phyloP scores from a whole-genome alignment of 306 rosid species.

The Glycyrrhiza uralensis region DNA sequence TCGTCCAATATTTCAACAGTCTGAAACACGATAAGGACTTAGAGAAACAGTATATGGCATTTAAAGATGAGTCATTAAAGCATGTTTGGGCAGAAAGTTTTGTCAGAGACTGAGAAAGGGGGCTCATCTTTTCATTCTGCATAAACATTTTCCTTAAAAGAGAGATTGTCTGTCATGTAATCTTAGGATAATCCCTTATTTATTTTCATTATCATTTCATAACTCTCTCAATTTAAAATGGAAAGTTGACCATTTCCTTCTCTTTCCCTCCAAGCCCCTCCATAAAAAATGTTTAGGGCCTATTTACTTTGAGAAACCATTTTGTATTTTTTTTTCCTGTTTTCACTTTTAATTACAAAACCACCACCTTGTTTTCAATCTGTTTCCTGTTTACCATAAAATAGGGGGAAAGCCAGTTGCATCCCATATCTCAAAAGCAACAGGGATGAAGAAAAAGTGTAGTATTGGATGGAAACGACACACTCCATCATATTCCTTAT shows the following conservation, averaged over 20 bases:
- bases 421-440: background rate
- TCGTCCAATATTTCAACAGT: constrained; percentile 65
- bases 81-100: background rate
- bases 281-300: background rate
- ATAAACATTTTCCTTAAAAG: background rate
- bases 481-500: background rate
- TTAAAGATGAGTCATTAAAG: background rate
- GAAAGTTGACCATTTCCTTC: background rate
- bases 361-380: too few species aligned
- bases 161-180: background rate
- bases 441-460: background rate
- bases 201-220: background rate
- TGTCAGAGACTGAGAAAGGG: background rate
- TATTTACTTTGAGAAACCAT: too few species aligned
- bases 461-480: background rate
- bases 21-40: constrained; percentile 30
- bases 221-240: background rate
- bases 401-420: too few species aligned
- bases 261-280: background rate
- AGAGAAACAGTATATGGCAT: background rate
- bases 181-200: background rate
- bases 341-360: too few species aligned
- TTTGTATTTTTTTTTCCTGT: too few species aligned
- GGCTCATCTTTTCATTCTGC: background rate
- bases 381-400: too few species aligned